These are phyloP conservation scores for Chrysoporthe puriensis DNA, from an alignment of 2,329 filamentous ascomycete species.

Conservation along the genomic window DNA sequence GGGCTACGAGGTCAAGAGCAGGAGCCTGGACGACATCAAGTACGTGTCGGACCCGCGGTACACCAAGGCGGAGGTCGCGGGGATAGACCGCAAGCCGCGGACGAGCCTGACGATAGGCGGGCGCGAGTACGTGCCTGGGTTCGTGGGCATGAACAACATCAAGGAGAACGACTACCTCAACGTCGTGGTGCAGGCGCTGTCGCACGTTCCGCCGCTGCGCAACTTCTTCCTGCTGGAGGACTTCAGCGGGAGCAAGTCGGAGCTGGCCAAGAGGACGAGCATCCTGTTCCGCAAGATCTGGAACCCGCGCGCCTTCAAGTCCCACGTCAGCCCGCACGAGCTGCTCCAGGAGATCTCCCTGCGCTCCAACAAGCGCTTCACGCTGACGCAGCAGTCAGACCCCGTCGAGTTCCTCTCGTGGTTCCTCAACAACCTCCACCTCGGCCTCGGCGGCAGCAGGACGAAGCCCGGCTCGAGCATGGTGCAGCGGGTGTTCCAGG, in stretches of 20 bases:
- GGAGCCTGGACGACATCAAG: constrained; percentile 96
- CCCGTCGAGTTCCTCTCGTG: constrained; percentile 96
- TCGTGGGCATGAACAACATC: constrained; percentile 99
- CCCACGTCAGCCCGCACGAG: constrained; percentile 96
- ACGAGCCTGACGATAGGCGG: constrained; percentile 77
- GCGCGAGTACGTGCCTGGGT: constrained; percentile 88
- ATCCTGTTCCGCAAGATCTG: constrained; percentile 95
- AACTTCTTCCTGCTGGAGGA: constrained; percentile 92
- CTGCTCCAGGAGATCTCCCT: constrained; percentile 92
- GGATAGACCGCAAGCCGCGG: constrained; percentile 70
- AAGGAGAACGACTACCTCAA: constrained; percentile 99
- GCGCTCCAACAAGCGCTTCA: constrained; percentile 90
- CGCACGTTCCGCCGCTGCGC: constrained; percentile 85
- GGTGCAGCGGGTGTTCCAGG: constrained; percentile 92
- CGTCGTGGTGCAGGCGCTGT: constrained; percentile 86
- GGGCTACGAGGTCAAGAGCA: constrained; percentile 94
- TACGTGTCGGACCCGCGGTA: constrained; percentile 94
- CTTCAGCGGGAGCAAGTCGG: constrained; percentile 67
- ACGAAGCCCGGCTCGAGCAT: constrained; percentile 84
- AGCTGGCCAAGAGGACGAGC: constrained; percentile 85
- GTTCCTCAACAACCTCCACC: constrained; percentile 95
- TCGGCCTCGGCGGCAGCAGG: constrained; percentile 87
- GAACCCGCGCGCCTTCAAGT: constrained; percentile 96
- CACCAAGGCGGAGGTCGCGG: constrained; percentile 76
- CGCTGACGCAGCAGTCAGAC: constrained; percentile 86